phyloP scores from a whole-genome alignment of 352 stramenopile species.

The Pythium aristosporum region DNA sequence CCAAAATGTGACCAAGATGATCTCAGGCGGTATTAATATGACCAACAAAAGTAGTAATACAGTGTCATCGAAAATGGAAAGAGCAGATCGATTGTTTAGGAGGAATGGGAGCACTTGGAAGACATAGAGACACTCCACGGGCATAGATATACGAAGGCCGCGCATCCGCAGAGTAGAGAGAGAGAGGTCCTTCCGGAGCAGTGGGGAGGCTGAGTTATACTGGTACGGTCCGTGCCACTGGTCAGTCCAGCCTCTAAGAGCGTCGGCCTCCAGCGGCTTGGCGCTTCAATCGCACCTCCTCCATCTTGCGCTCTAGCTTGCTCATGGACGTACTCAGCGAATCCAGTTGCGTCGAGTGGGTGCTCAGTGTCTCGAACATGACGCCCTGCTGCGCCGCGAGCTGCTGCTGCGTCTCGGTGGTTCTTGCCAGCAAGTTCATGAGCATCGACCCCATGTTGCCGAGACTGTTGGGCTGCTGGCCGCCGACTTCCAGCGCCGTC shows the following conservation, averaged over 20 bases:
- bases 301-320: slow-evolving; percentile 74
- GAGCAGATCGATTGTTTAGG: background rate
- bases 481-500: slow-evolving; percentile 64
- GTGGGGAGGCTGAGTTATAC: slow-evolving; percentile 5
- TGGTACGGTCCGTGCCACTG: slow-evolving; percentile 6
- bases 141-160: slow-evolving; percentile 30
- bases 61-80: no score
- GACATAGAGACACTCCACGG: slow-evolving; percentile 26
- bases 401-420: slow-evolving; percentile 86
- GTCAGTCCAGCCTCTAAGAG: slow-evolving; percentile 1
- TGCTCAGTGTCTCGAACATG: slow-evolving; percentile 86
- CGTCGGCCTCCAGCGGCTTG: slow-evolving; percentile 15
- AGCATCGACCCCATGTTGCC: slow-evolving; percentile 89
- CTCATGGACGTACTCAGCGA: slow-evolving; percentile 71
- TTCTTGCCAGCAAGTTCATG: slow-evolving; percentile 83
- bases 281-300: slow-evolving; percentile 73
- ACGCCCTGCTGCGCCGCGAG: slow-evolving; percentile 81
- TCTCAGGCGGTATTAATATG: no score
- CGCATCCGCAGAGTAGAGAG: slow-evolving; percentile 16
- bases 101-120: slow-evolving; percentile 12
- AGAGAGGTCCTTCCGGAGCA: slow-evolving; percentile 9
- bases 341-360: slow-evolving; percentile 80
- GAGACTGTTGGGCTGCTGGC: slow-evolving; percentile 55
- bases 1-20: slow-evolving; percentile 7
- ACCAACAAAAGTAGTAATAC: no score